Percentiles rank a stretch among this genome's conserved stretches.
Evolutionary conservation across 495 filamentous ascomycete species (phyloP).

Genomic region (Trichoderma reesei): DNA sequence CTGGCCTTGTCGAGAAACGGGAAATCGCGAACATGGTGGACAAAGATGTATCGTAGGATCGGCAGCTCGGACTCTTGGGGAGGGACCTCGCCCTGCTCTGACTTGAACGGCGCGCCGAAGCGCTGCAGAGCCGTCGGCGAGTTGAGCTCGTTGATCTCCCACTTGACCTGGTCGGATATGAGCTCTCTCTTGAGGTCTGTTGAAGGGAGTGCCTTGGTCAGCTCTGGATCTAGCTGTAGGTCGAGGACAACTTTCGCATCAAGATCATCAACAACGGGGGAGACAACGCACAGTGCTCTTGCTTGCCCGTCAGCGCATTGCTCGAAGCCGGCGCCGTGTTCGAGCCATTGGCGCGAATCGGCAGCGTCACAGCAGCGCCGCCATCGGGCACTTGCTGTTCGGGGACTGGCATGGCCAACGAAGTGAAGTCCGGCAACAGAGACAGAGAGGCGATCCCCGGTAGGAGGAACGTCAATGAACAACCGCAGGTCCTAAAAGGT

Average conservation of each 20-base stretch:
- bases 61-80: slow-evolving; percentile 92
- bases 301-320: slow-evolving; percentile 72
- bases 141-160: slow-evolving; percentile 83
- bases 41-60: slow-evolving; percentile 92
- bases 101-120: slow-evolving; percentile 92
- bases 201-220: neutral
- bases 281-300: slow-evolving; percentile 78
- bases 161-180: slow-evolving; percentile 76
- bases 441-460: neutral
- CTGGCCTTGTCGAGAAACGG: slow-evolving; percentile 91
- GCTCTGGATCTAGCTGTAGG: neutral
- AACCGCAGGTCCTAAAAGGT: neutral
- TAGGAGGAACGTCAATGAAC: no score
- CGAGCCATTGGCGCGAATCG: slow-evolving; percentile 4
- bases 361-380: slow-evolving; percentile 2
- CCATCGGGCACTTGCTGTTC: neutral
- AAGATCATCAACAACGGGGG: neutral
- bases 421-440: neutral
- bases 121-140: slow-evolving; percentile 88
- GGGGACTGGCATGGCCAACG: neutral
- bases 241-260: slow-evolving; percentile 19
- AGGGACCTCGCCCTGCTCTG: slow-evolving; percentile 82
- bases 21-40: slow-evolving; percentile 95
- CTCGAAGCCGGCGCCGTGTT: slow-evolving; percentile 16
- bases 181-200: slow-evolving; percentile 96